Conservation (phyloP, 164 flowering plant genomes). For the Kalanchoe fedtschenkoi region DNA sequence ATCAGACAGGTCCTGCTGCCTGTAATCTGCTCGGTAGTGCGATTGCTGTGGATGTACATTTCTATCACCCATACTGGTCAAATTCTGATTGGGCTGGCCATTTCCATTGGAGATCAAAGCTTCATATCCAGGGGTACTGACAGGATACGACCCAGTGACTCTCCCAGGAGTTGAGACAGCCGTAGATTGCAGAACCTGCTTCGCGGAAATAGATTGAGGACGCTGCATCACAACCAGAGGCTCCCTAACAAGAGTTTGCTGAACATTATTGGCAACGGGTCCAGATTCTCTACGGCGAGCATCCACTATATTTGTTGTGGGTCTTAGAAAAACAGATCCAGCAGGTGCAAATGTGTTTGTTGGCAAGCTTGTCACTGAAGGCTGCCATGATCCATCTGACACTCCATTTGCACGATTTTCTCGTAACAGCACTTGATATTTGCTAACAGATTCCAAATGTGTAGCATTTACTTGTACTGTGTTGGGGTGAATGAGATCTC, state of each 20-base stretch:
- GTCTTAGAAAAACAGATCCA: slow-evolving; percentile 34
- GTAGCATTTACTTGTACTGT: slow-evolving; percentile 15
- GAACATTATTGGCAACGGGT: slow-evolving; percentile 34
- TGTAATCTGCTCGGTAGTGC: slow-evolving; percentile 31
- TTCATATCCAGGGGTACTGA: slow-evolving; percentile 22
- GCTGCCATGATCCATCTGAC: slow-evolving; percentile 32
- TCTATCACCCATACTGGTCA: slow-evolving; percentile 19
- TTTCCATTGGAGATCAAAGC: slow-evolving; percentile 27
- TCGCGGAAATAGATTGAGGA: slow-evolving; percentile 38
- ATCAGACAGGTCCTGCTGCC: slow-evolving; percentile 23
- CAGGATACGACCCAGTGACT: slow-evolving; percentile 31
- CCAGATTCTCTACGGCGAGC: slow-evolving; percentile 28
- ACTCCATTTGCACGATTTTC: slow-evolving; percentile 31
- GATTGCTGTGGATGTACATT: slow-evolving; percentile 26
- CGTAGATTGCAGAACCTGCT: slow-evolving; percentile 20
- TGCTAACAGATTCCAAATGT: slow-evolving; percentile 26
- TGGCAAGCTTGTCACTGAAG: slow-evolving; percentile 29
- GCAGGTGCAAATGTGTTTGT: slow-evolving; percentile 28
- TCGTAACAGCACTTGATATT: slow-evolving; percentile 32
- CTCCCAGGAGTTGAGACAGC: slow-evolving; percentile 35
- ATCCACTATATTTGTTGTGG: slow-evolving; percentile 32
- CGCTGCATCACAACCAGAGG: slow-evolving; percentile 77
- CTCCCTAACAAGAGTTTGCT: slow-evolving; percentile 39
- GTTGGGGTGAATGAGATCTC: slow-evolving; percentile 59
- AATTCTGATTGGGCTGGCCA: slow-evolving; percentile 17